These are phyloP conservation scores for Suhomyces faveliae DNA, from an alignment of 805 yeast genomes.

Conservation along the genomic window DNA sequence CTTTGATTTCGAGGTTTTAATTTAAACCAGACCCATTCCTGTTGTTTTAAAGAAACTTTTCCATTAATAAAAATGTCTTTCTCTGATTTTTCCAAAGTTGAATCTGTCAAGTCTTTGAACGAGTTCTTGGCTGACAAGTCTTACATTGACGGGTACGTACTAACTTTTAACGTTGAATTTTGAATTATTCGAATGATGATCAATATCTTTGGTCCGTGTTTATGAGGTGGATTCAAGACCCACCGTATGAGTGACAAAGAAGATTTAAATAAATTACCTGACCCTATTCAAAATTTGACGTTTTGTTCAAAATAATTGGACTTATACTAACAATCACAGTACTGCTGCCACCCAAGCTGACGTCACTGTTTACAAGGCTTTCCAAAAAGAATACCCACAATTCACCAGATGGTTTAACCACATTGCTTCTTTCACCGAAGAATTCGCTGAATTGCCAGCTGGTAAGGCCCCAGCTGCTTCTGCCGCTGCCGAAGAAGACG, in stretches of 20 bases:
- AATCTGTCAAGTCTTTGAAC: slow-evolving; percentile 64
- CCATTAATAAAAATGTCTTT: slow-evolving; percentile 55
- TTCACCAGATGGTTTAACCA: slow-evolving; percentile 99
- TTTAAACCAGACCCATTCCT: slow-evolving; percentile 6
- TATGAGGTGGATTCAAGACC: slow-evolving; percentile 95
- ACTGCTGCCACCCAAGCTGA: slow-evolving; percentile 93
- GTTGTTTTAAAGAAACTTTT: slow-evolving; percentile 4
- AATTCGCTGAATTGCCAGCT: slow-evolving; percentile 79
- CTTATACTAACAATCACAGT: slow-evolving; percentile 45
- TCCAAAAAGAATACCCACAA: slow-evolving; percentile 87
- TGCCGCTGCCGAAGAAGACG: slow-evolving; percentile 60
- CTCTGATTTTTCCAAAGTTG: slow-evolving; percentile 78
- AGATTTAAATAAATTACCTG: slow-evolving; percentile 28
- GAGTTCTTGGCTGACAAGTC: slow-evolving; percentile 87
- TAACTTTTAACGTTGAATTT: neutral
- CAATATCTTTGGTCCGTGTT: slow-evolving; percentile 88
- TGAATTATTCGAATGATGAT: slow-evolving; percentile 54
- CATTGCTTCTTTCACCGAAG: slow-evolving; percentile 89
- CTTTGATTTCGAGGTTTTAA: neutral
- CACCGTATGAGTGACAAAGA: slow-evolving; percentile 85
- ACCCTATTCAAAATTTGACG: slow-evolving; percentile 4
- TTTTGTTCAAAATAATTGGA: neutral
- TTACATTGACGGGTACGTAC: slow-evolving; percentile 91
- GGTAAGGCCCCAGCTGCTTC: slow-evolving; percentile 60
- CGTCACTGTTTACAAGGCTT: slow-evolving; percentile 90